Evolutionary conservation across 2,329 filamentous ascomycete species (phyloP).

Genomic region (Trichoderma koningiopsis): DNA sequence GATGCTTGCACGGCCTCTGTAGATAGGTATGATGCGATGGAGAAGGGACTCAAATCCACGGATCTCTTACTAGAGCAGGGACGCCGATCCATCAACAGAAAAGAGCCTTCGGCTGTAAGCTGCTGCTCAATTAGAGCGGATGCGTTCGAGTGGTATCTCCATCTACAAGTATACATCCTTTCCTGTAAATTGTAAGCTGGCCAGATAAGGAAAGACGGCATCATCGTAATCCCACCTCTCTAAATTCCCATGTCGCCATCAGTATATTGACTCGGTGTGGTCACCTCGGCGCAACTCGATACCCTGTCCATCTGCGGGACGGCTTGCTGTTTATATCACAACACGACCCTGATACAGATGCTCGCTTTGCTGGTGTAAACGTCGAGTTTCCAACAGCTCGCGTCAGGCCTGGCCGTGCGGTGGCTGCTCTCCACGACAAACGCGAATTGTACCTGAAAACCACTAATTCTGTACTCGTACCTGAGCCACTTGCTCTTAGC

Average conservation of each 20-base stretch:
- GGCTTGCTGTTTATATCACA: not conserved
- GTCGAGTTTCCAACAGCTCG: not conserved
- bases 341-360: not conserved
- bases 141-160: not conserved
- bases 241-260: not conserved
- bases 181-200: not conserved
- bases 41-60: not conserved
- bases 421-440: not conserved
- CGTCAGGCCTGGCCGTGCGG: not conserved
- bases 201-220: not conserved
- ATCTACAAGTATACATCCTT: not conserved
- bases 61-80: not conserved
- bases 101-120: not conserved
- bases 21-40: not conserved
- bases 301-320: not conserved
- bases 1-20: not conserved
- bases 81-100: not conserved
- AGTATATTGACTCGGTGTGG: not conserved
- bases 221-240: not conserved
- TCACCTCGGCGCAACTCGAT: not conserved
- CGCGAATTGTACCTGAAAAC: not conserved
- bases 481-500: slow-evolving; percentile 9
- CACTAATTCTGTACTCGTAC: not conserved
- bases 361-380: not conserved
- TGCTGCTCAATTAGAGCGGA: not conserved